Conservation (phyloP, 2,329 filamentous ascomycete species). For the Hypoxylon sp. region DNA sequence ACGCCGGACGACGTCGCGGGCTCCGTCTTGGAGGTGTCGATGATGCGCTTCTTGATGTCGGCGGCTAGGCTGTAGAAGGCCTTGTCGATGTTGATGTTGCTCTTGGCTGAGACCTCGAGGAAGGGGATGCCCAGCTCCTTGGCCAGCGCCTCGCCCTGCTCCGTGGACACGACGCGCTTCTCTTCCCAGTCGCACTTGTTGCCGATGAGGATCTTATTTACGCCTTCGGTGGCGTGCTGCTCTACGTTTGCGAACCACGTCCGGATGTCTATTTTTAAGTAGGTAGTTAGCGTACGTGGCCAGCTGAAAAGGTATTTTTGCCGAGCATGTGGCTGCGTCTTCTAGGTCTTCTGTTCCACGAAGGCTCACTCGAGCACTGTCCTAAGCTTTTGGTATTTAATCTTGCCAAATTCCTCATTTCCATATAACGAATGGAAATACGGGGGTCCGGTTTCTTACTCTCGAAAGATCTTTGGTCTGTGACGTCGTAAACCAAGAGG, state of each 20-base stretch:
- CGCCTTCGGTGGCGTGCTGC: constrained; percentile 96
- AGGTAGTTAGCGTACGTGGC: constrained; percentile 32
- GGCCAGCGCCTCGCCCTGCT: constrained; percentile 91
- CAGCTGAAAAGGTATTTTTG: constrained; percentile 4
- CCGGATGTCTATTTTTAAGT: constrained; percentile 79
- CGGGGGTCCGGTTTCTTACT: constrained; percentile 65
- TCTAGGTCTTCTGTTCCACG: constrained; percentile 1
- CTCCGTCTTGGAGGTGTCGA: constrained; percentile 88
- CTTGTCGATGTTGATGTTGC: constrained; percentile 99
- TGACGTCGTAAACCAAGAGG: constrained; percentile 97
- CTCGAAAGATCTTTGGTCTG: constrained; percentile 94
- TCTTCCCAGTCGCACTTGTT: constrained; percentile 99
- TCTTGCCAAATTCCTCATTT: neutral
- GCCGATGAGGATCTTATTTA: constrained; percentile 99
- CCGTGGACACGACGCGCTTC: constrained; percentile 93
- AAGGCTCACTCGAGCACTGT: constrained; percentile 24
- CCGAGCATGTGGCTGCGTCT: constrained; percentile 7
- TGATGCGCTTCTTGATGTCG: constrained; percentile 98
- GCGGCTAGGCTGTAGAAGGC: constrained; percentile 95
- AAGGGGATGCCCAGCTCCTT: constrained; percentile 98
- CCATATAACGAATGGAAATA: neutral
- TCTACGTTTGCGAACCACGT: constrained; percentile 99
- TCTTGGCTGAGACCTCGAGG: constrained; percentile 98
- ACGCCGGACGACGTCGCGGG: constrained; percentile 69
- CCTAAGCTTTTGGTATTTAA: neutral